These are phyloP conservation scores for Westerdykella aurantiaca DNA, from an alignment of 2,329 filamentous ascomycete genomes.

Conservation along the genomic window DNA sequence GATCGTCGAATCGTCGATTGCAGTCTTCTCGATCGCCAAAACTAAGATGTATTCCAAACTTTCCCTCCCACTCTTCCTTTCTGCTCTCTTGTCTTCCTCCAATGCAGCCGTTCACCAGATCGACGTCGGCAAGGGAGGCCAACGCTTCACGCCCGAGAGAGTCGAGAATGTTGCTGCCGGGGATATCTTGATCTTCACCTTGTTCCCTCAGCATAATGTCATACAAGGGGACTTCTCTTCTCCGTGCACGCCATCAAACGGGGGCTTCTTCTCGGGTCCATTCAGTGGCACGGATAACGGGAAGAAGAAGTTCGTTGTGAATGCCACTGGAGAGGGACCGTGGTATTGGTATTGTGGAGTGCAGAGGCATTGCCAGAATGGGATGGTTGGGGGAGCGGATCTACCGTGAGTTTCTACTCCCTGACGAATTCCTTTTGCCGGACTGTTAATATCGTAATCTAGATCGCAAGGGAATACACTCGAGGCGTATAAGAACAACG, in stretches of 20 bases:
- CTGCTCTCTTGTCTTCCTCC: slow-evolving; percentile 3
- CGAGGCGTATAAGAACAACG: slow-evolving; percentile 3
- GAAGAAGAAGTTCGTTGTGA: slow-evolving; percentile 19
- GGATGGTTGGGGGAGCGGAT: slow-evolving; percentile 20
- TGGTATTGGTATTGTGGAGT: slow-evolving; percentile 22
- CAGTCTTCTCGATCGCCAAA: not conserved
- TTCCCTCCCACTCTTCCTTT: slow-evolving; percentile 1
- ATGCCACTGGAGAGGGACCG: slow-evolving; percentile 16
- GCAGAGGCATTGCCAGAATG: slow-evolving; percentile 17
- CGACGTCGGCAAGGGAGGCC: slow-evolving; percentile 8
- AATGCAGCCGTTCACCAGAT: slow-evolving; percentile 11
- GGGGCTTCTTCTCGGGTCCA: slow-evolving; percentile 18
- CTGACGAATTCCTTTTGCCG: not conserved
- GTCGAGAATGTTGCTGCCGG: slow-evolving; percentile 8
- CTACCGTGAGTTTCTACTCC: slow-evolving; percentile 9
- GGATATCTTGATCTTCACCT: slow-evolving; percentile 15
- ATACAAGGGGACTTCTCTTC: slow-evolving; percentile 8
- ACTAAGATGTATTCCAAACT: not conserved
- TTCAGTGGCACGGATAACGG: slow-evolving; percentile 15
- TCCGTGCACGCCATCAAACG: slow-evolving; percentile 9
- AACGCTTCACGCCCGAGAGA: slow-evolving; percentile 9
- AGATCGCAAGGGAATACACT: slow-evolving; percentile 3
- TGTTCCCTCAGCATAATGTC: slow-evolving; percentile 12
- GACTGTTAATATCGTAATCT: not conserved
- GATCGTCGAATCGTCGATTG: not conserved